Base-by-base conservation (phyloP, 441 rosid genomes). In the Populus tomentosa region DNA sequence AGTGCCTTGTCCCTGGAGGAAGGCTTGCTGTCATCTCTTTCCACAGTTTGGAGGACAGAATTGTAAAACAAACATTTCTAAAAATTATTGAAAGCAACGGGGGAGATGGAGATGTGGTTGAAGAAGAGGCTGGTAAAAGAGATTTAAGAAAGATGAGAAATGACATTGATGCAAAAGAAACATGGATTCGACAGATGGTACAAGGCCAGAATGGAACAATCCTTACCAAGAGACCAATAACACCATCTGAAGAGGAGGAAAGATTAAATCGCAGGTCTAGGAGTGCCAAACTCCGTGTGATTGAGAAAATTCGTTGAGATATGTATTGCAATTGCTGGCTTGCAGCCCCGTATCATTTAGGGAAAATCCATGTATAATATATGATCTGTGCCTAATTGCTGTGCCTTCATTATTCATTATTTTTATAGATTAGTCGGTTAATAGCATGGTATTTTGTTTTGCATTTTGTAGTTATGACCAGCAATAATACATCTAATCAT, bases 1-100 rank as follows among this genome's bases (percentile, higher is more conserved):
- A 89, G 61, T 89, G 95, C 80, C 97, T 95, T 68, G 86, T 94
- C 0, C 95, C 99, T 4, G 93, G 95, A 28, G 97, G 99, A 71
- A 86, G 99, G 80, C 90, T 93, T 63, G 99, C 99, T 67, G 94
- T 92, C 70, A 92, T 93, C 75, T 90, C 98, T 65, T 95, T 95
- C 82, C 99, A 95, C 86, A 95, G 97, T 89, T 86, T 95, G 82
- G 99, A 95, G 82, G 98, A 93, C 87, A 88, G 98, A 71, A 92
- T 95, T 38, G 97, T 93, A 8, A 94, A 95, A 82, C 93, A 92
- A 87, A 86, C 97, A 9, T 95, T 95, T 85, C 98, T 94, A 5
- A 83, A 87, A 83, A 91, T 95, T 38, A 74, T 93, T 7, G 85
- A 82, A 32, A 72, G 83, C 63, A 70, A 78, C 56, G 79, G 59